Percentiles rank a stretch among this genome's conserved stretches.
phyloP scores from a whole-genome alignment of 2,329 filamentous ascomycete genomes.

The Botrytis fragariae region DNA sequence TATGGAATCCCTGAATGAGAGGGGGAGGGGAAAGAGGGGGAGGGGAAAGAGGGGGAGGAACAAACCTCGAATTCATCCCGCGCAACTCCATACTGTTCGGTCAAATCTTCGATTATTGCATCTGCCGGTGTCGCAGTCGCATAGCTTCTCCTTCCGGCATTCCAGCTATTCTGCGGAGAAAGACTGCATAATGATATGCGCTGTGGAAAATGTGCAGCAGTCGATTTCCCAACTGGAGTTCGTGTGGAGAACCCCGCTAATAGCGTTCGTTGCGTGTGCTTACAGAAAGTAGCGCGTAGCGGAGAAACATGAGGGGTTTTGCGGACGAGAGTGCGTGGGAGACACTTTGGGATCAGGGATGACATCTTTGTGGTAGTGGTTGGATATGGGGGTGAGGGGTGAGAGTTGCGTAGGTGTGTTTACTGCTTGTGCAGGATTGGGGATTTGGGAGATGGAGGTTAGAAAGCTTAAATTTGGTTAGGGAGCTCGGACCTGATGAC shows the following conservation, averaged over 20 bases:
- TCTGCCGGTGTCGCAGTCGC: neutral
- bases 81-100: conserved; percentile 40
- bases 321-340: neutral
- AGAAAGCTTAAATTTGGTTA: neutral
- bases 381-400: neutral
- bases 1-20: no score
- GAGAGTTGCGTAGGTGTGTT: neutral
- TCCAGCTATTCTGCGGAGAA: fast-evolving
- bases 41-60: no score
- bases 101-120: conserved; percentile 7
- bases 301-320: neutral
- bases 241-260: neutral
- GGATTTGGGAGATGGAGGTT: neutral
- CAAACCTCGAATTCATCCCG: conserved; percentile 46
- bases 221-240: neutral
- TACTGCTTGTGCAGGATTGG: neutral
- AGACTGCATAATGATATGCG: fast-evolving
- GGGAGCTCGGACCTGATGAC: conserved; percentile 3
- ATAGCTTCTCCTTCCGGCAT: neutral
- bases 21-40: no score
- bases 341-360: neutral
- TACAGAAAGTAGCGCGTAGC: neutral
- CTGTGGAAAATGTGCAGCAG: neutral
- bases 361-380: neutral
- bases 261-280: neutral